A percentile compares a stretch with the other conserved stretches of the same genome.
Evolutionary conservation across 2,329 filamentous ascomycete species (phyloP).

Genomic region (Alternaria ventricosa): DNA sequence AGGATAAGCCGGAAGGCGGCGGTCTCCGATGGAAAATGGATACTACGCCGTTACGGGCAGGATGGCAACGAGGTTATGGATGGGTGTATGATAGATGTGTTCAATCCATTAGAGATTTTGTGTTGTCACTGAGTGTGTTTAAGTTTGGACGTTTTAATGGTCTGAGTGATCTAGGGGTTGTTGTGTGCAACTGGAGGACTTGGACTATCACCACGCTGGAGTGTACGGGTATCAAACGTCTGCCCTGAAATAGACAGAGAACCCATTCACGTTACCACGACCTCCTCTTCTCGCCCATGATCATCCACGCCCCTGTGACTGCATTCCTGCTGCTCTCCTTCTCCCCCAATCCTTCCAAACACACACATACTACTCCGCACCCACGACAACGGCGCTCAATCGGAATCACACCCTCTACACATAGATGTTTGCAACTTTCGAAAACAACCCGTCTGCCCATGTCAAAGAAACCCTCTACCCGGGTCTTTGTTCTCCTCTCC

Average conservation of each 20-base stretch:
- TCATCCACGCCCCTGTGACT: background rate
- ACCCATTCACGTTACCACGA: accelerated
- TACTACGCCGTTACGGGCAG: background rate
- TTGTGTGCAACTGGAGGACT: background rate
- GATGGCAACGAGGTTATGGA: background rate
- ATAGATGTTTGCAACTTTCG: background rate
- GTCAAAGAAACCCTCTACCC: background rate
- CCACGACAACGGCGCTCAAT: background rate
- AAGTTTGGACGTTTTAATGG: no score
- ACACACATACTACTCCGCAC: background rate
- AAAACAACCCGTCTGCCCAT: background rate
- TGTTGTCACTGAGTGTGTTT: background rate
- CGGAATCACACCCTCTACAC: background rate
- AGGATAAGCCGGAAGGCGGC: background rate
- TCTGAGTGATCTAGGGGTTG: background rate
- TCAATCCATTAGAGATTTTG: background rate
- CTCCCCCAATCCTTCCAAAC: background rate
- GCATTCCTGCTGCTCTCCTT: background rate
- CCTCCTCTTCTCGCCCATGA: background rate
- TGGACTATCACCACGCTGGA: background rate
- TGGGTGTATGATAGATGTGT: background rate
- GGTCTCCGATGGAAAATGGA: background rate
- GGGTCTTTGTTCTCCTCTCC: background rate
- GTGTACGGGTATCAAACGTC: background rate
- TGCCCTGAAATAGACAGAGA: background rate